Evolutionary conservation across 768 basidiomycete genomes (phyloP).

Genomic region (Tylopilus rubrobrunneus): DNA sequence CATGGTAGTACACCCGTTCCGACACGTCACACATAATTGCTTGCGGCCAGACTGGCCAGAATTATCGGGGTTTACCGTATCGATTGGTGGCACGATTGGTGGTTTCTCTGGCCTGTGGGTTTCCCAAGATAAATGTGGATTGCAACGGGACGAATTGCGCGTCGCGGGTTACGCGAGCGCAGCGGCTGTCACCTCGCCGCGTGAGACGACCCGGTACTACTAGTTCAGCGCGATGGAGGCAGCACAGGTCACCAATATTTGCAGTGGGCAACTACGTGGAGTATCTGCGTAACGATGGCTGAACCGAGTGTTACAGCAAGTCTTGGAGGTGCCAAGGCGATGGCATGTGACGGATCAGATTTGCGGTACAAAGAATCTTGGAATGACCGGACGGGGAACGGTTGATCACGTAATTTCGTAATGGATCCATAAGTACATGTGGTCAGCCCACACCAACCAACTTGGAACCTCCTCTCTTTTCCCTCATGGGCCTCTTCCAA

Average conservation of each 20-base stretch:
- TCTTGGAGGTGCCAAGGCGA: no score
- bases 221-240: no score
- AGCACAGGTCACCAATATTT: background rate
- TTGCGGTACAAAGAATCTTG: no score
- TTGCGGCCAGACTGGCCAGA: background rate
- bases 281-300: no score
- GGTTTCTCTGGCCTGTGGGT: conserved; percentile 49
- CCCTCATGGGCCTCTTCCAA: conserved; percentile 7
- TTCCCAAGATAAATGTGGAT: background rate
- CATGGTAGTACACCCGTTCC: conserved; percentile 46
- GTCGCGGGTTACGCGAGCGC: background rate
- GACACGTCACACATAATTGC: conserved; percentile 37
- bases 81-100: conserved; percentile 2
- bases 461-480: background rate
- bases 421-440: conserved; percentile 2
- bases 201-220: no score
- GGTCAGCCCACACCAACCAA: background rate
- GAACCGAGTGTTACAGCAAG: no score
- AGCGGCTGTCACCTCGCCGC: no score
- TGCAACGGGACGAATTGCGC: background rate
- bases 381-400: background rate
- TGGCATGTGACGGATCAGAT: background rate
- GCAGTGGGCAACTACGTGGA: no score
- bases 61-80: no score
- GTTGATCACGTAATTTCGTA: background rate